phyloP scores from a whole-genome alignment of 2,329 filamentous ascomycete genomes.

The Neonectria hederae region DNA sequence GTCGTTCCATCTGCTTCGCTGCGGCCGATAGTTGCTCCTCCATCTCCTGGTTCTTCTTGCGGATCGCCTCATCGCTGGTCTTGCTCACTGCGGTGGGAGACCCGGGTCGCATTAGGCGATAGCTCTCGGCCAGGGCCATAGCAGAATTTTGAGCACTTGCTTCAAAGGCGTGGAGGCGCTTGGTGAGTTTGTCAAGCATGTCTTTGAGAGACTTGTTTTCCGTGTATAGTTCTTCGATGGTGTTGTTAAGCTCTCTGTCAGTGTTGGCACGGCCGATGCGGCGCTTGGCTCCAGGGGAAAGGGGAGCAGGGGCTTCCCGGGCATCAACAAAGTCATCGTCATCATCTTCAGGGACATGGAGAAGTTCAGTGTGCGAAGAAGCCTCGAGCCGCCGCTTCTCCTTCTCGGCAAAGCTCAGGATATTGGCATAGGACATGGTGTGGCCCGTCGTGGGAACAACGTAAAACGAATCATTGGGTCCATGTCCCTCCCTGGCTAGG shows the following conservation, averaged over 20 bases:
- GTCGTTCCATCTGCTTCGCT: slow-evolving; percentile 68
- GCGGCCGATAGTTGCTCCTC: slow-evolving; percentile 71
- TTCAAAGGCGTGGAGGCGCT: slow-evolving; percentile 92
- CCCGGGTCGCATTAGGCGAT: slow-evolving; percentile 67
- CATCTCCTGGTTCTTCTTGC: slow-evolving; percentile 67
- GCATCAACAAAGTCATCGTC: slow-evolving; percentile 94
- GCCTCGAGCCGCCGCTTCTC: slow-evolving; percentile 69
- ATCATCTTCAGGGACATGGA: slow-evolving; percentile 64
- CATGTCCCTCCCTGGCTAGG: slow-evolving; percentile 73
- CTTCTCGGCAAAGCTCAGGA: slow-evolving; percentile 76
- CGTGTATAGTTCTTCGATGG: slow-evolving; percentile 85
- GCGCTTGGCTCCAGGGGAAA: slow-evolving; percentile 55
- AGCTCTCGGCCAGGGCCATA: slow-evolving; percentile 86
- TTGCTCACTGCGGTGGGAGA: slow-evolving; percentile 56
- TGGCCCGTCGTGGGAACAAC: slow-evolving; percentile 92
- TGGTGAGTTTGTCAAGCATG: slow-evolving; percentile 85
- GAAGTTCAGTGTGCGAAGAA: slow-evolving; percentile 60
- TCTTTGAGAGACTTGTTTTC: slow-evolving; percentile 89
- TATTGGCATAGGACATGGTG: slow-evolving; percentile 92
- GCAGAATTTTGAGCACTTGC: slow-evolving; percentile 88
- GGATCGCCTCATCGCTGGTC: slow-evolving; percentile 49
- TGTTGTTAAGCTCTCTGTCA: slow-evolving; percentile 66
- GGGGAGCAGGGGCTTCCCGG: slow-evolving; percentile 67
- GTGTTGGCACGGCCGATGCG: slow-evolving; percentile 53
- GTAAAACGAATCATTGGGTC: slow-evolving; percentile 83